Evolutionary conservation across 192 early-diverging fungal genomes (phyloP).

Genomic region (Dimargaris cristalligena): DNA sequence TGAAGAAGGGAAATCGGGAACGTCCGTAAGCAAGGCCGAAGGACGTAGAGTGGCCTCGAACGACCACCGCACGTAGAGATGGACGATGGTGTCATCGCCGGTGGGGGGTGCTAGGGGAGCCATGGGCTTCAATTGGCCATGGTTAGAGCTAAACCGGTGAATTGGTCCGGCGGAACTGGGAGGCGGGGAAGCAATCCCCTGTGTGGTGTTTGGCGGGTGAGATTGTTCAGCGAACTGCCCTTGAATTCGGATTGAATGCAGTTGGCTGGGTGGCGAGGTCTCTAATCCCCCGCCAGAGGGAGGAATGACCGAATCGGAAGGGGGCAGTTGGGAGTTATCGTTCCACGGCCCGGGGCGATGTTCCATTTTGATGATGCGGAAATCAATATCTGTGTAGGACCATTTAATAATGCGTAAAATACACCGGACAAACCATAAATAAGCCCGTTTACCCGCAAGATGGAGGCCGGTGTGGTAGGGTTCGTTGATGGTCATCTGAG

Average conservation of each 20-base stretch:
- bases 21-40: not conserved
- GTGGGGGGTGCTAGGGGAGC: too few species aligned
- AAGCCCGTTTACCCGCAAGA: not conserved
- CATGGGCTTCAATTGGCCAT: not conserved
- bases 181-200: too few species aligned
- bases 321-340: not conserved
- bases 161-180: too few species aligned
- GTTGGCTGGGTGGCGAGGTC: not conserved
- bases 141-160: too few species aligned
- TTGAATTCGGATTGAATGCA: not conserved
- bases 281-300: not conserved
- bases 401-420: not conserved
- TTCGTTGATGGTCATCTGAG: not conserved
- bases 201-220: too few species aligned
- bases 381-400: slow-evolving; percentile 9
- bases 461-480: slow-evolving; percentile 8
- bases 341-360: slow-evolving; percentile 5
- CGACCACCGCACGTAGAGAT: slow-evolving; percentile 12
- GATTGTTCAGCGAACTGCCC: not conserved
- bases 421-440: slow-evolving; percentile 5
- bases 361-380: slow-evolving; percentile 7
- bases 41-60: slow-evolving; percentile 9
- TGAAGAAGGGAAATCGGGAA: not conserved
- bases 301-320: not conserved
- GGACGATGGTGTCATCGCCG: too few species aligned